Base-by-base conservation (phyloP, 495 filamentous ascomycete genomes). In the Cudoniella acicularis region DNA sequence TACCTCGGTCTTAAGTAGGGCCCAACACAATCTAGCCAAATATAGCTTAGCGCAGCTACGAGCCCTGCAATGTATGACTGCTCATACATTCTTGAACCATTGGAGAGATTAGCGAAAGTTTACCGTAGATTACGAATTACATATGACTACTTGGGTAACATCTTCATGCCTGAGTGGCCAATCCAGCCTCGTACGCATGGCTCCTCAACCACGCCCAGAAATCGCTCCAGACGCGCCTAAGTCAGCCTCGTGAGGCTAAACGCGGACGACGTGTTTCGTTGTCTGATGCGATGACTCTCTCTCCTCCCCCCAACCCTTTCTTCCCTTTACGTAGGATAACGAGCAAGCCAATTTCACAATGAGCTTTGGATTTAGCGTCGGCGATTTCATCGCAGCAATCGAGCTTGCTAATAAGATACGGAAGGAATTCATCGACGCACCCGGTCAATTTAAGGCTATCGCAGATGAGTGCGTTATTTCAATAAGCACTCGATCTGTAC, bases 341-440 rank as follows among this genome's bases (percentile, higher is more conserved):
- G 43, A 65, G 48, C 21, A 40, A 43, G 20, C 42, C 45, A 40
- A 23, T 16, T 6, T 52, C 61, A 66, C 42, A 50, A 74, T 72
- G 70, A 72, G 69, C 50, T 70, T 72, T 56, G 70, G 69, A 21
- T 72, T 68, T 45, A 18, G 21, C n/a, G n/a, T 18, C 4, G 17
- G 45, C 21, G 21, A 18, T n/a, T 48, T 48, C 45, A 4, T 71
- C 53, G 50, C 68, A 1, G 30, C 61, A 45, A 52, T 67, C 21
- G 18, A 69, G 36, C 64, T 72, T 10, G 64, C 56, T 21, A 64
- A 61, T 9, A 60, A 62, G 45, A 24, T 74, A 42, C 63, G 65
- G 21, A 67, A 59, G 45, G 56, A 62, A 23, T 72, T 71, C 51
- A 60, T 59, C 3, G 57, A 62, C 22, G 67, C 67, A 16, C 71